Conservation (phyloP, 129 eudicot species). For the Flaveria bidentis region DNA sequence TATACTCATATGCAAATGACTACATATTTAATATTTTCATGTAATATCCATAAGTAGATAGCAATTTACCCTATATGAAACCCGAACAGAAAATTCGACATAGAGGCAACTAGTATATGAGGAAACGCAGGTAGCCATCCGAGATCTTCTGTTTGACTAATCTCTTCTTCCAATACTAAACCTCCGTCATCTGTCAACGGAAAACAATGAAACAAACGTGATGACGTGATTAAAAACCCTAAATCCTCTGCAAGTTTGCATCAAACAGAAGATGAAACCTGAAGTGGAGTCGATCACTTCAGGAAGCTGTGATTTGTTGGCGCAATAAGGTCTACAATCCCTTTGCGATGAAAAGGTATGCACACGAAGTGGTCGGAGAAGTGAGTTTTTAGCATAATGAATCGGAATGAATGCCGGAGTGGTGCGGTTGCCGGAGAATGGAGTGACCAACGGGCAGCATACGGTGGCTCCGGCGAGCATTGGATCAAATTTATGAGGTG, state of each 20-base stretch:
- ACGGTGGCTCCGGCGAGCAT: constrained; percentile 34
- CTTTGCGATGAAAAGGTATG: constrained; percentile 8
- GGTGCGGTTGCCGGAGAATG: constrained; percentile 21
- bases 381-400: constrained; percentile 6
- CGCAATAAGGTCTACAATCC: constrained; percentile 32
- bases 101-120: constrained; percentile 68
- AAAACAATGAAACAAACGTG: constrained; percentile 9
- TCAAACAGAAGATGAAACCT: constrained; percentile 28
- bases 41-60: background rate
- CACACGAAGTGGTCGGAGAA: constrained; percentile 20
- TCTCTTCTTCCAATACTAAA: constrained; percentile 30
- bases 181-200: constrained; percentile 38
- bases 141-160: constrained; percentile 34
- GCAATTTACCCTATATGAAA: constrained; percentile 70
- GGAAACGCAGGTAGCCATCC: constrained; percentile 89
- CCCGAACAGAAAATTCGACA: constrained; percentile 89
- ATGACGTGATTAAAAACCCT: background rate
- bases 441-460: constrained; percentile 9
- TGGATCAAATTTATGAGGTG: constrained; percentile 19
- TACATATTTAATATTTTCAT: background rate
- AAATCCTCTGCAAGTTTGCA: background rate
- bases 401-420: constrained; percentile 18
- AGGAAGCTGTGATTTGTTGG: constrained; percentile 37
- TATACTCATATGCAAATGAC: constrained; percentile 5
- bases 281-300: constrained; percentile 28